Base-by-base conservation (phyloP, 441 rosid species). In the Isatis lusitanica region DNA sequence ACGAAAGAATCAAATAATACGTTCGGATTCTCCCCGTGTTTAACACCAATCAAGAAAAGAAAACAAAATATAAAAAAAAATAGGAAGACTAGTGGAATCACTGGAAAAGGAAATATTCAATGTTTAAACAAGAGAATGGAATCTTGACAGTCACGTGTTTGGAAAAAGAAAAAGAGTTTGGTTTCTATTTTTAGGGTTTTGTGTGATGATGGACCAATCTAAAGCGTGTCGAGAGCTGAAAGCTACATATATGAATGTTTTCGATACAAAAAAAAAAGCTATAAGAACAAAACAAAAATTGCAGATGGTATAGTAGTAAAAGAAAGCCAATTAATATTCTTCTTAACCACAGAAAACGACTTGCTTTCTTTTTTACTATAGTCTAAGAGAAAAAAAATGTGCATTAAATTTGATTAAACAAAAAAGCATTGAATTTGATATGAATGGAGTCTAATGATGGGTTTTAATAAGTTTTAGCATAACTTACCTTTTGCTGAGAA, bases 141-240 rank as follows among this genome's bases (percentile, higher is more conserved):
- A 61, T 71, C 51, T 66, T 66, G 9, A 77, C 73, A 59, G 76
- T 77, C 76, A 77, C 80, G 80, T 72, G 77, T 51, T 17, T 6
- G 39, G n/a, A 72, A 77, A 77, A 77, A 47, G 73, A 64, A 74
- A 64, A 72, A 18, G 71, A 65, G 73, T 24, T 55, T 53, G 70
- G 70, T 77, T 74, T 47, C 73, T 21, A 66, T 66, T 55, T 55
- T 76, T 62, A 68, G 73, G 75, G 66, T 61, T 67, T 64, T 21
- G 62, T 46, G 63, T 74, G 75, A 67, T 61, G 79, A 83, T 76
- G 90, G 86, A 75, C 82, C 85, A 81, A 82, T 81, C 71, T 68
- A 67, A 51, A 51, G 77, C 60, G 72, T 78, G 85, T 80, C 78
- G 75, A 58, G 79, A 77, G 77, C 69, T 75, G 79, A 81, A 79